phyloP scores from a whole-genome alignment of 1,284 basidiomycete genomes.

The Coniferiporia weirii region DNA sequence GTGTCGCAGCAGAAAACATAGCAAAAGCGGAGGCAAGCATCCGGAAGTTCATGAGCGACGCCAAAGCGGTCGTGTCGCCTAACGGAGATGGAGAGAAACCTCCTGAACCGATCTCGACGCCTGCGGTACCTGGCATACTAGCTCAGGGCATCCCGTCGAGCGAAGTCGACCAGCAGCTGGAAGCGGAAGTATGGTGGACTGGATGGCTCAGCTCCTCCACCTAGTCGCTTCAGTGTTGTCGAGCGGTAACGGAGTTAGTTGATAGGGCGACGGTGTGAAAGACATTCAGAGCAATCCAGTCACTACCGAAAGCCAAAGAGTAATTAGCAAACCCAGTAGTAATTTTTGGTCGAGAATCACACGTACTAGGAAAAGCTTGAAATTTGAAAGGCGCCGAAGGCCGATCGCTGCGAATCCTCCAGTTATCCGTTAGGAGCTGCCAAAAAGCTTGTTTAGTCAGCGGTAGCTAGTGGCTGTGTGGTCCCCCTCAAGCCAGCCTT shows the following conservation, averaged over 20 bases:
- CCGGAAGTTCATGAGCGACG: constrained; percentile 52
- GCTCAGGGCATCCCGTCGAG: constrained; percentile 33
- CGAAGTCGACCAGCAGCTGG: constrained; percentile 44
- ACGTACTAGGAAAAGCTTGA: constrained; percentile 84
- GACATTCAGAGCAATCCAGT: constrained; percentile 87
- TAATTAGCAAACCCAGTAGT: constrained; percentile 20
- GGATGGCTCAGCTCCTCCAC: no score
- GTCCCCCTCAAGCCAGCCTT: no score
- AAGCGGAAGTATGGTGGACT: no score
- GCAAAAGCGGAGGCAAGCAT: constrained; percentile 80
- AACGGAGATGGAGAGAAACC: constrained; percentile 45
- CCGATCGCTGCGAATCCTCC: constrained; percentile 84
- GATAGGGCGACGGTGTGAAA: constrained; percentile 79
- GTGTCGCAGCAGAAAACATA: constrained; percentile 65
- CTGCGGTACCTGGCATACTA: constrained; percentile 30
- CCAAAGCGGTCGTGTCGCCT: constrained; percentile 35
- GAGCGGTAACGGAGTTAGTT: constrained; percentile 82
- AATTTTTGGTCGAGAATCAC: neutral
- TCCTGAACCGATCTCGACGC: constrained; percentile 43
- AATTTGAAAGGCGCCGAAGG: constrained; percentile 86
- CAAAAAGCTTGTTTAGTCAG: no score
- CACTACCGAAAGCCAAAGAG: constrained; percentile 39
- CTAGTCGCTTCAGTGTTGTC: no score
- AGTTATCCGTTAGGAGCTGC: no score
- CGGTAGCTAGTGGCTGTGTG: no score